A percentile compares a stretch with the other conserved stretches of the same genome.
phyloP scores from a whole-genome alignment of 1,284 basidiomycete species.

The Coniferiporia sulphurascens region DNA sequence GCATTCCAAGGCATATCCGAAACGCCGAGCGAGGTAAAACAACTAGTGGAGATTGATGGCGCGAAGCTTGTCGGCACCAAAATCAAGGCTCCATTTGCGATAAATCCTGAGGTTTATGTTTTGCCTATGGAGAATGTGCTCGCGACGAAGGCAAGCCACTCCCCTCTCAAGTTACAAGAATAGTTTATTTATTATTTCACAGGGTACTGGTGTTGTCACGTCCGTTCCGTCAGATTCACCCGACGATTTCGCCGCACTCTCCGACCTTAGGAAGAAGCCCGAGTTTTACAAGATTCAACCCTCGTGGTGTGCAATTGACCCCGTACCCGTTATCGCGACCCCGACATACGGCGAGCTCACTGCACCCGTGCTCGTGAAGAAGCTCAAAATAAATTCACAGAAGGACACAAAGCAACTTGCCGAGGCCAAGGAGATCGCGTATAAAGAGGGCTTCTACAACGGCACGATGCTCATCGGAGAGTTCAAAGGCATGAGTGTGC shows the following conservation, averaged over 20 bases:
- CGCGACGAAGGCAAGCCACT: constrained; percentile 69
- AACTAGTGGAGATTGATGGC: constrained; percentile 77
- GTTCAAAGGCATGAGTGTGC: constrained; percentile 83
- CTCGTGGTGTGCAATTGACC: constrained; percentile 82
- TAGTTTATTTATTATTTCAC: constrained; percentile 3
- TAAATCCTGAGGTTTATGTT: constrained; percentile 88
- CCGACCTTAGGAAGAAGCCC: constrained; percentile 94
- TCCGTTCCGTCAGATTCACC: constrained; percentile 98
- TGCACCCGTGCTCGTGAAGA: constrained; percentile 82
- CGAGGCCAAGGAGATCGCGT: constrained; percentile 96
- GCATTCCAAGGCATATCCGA: constrained; percentile 86
- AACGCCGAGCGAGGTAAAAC: constrained; percentile 64
- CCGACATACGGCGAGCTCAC: constrained; percentile 90
- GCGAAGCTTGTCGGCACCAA: constrained; percentile 83
- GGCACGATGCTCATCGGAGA: constrained; percentile 89
- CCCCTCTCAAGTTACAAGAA: neutral
- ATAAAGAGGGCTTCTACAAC: constrained; percentile 97
- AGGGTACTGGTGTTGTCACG: constrained; percentile 98
- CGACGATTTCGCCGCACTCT: constrained; percentile 90
- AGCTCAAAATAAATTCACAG: constrained; percentile 94
- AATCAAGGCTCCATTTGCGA: constrained; percentile 83
- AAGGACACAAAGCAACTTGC: constrained; percentile 91
- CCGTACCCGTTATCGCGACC: constrained; percentile 85
- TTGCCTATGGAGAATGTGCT: constrained; percentile 98
- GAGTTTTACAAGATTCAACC: constrained; percentile 96